Evolutionary conservation across 495 filamentous ascomycete species (phyloP).

Genomic region (Aspergillus homomorphus): DNA sequence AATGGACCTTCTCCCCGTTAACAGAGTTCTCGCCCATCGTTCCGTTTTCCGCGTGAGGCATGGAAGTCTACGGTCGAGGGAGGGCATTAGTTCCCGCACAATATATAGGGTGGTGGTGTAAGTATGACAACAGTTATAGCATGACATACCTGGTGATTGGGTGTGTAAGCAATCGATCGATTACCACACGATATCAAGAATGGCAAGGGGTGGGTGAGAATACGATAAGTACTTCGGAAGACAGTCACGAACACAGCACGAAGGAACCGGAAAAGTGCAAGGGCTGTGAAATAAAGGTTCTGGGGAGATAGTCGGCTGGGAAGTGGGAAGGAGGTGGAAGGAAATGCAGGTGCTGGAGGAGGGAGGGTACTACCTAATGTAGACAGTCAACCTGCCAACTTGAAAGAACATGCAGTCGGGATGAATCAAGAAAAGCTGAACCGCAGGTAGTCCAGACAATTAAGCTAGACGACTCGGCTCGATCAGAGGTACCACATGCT

Average conservation of each 20-base stretch:
- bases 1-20: constrained; percentile 66
- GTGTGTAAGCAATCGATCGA: neutral
- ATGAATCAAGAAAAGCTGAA: constrained; percentile 14
- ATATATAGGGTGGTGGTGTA: neutral
- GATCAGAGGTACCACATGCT: constrained; percentile 8
- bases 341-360: neutral
- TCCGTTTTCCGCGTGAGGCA: constrained; percentile 46
- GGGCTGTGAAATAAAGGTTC: neutral
- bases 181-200: neutral
- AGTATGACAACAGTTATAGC: neutral
- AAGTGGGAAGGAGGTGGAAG: neutral
- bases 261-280: neutral
- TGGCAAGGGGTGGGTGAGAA: neutral
- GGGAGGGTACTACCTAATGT: constrained; percentile 9
- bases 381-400: too few species aligned
- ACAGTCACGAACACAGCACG: neutral
- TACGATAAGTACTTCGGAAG: neutral
- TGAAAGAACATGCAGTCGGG: constrained; percentile 7
- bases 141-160: neutral
- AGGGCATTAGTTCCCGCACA: constrained; percentile 1
- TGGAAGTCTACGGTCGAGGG: constrained; percentile 18
- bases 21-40: constrained; percentile 48
- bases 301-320: neutral
- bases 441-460: constrained; percentile 5
- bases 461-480: constrained; percentile 1